Evolutionary conservation across 139 green algal species (phyloP).

Genomic region (Chlamydomonas asymmetrica): DNA sequence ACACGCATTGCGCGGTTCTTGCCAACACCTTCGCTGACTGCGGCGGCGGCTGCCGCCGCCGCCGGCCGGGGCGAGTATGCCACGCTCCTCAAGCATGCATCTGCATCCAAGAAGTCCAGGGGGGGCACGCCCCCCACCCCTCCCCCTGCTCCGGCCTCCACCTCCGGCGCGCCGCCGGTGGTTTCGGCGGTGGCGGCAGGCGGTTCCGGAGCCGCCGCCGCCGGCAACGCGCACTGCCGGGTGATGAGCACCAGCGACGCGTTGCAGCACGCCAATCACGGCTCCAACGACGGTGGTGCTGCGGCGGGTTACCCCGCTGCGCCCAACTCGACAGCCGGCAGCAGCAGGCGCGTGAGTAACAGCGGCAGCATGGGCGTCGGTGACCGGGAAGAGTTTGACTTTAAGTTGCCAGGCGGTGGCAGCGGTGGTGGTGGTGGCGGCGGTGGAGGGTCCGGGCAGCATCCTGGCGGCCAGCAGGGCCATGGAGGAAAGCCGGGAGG

Average conservation of each 20-base stretch:
- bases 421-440: not conserved
- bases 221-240: not conserved
- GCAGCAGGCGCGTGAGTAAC: too few species aligned
- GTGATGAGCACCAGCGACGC: not conserved
- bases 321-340: too few species aligned
- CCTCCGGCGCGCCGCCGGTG: not conserved
- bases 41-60: not conserved
- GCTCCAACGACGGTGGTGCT: too few species aligned
- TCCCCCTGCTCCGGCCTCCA: slow-evolving; percentile 2
- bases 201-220: not conserved
- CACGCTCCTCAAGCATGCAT: not conserved
- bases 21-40: too few species aligned
- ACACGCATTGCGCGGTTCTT: too few species aligned
- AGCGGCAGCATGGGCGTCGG: not conserved
- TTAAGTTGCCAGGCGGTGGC: not conserved
- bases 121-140: not conserved
- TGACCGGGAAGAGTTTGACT: not conserved
- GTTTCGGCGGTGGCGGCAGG: not conserved
- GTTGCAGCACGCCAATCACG: not conserved
- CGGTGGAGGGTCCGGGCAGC: not conserved
- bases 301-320: too few species aligned
- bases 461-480: too few species aligned
- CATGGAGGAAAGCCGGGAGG: too few species aligned
- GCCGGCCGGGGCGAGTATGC: not conserved
- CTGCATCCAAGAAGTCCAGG: not conserved